Evolutionary conservation across 2,329 filamentous ascomycete genomes (phyloP), one percentile per base, ranked within the genome.

Genomic region (Orbilia ellipsospora): DNA sequence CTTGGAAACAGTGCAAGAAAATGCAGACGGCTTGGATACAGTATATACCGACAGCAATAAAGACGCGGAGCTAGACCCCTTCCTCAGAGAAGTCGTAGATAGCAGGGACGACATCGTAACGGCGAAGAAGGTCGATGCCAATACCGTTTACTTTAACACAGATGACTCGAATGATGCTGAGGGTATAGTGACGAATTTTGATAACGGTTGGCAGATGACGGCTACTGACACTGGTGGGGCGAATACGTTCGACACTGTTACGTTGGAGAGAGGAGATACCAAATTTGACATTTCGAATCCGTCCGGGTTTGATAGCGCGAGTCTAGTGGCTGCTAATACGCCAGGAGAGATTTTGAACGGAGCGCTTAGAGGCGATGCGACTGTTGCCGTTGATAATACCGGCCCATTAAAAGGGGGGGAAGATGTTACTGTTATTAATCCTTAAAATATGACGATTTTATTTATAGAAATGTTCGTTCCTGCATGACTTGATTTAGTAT

Each of bases 51-150:
- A 50, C 45, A 42, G 52, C 8, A 59, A 52, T 16, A 36, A 36
- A 36, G 52, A 52, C 20, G 36, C 55, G 18, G 15, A 7, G 48
- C 40, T 66, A 40, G 57, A 28, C 18, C 48, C 68, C 1, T 31
- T 74, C 15, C 16, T 74, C 8, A 52, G 42, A 8, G 57, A 74
- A 57, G 70, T 74, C 3, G 51, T 74, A 12, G 40, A 56, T 15
- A 12, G 59, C n/a, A 54, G 59, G 16, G 63, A 57, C 26, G 28
- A 28, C 4, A 63, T 63, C n/a, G 26, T 51, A n/a, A 44, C 70
- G 0, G 70, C 62, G 1, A 57, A 63, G 8, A 51, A 67, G 18
- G 48, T 67, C 8, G 52, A 60, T n/a, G 10, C 26, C 6, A 55
- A 59, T 12, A 74, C 70, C 1, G 63, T 68, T 20, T 31, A 63